Evolutionary conservation across 2,329 filamentous ascomycete species (phyloP), one percentile per base, ranked within the genome.

Genomic region (Pseudogymnoascus sp.): DNA sequence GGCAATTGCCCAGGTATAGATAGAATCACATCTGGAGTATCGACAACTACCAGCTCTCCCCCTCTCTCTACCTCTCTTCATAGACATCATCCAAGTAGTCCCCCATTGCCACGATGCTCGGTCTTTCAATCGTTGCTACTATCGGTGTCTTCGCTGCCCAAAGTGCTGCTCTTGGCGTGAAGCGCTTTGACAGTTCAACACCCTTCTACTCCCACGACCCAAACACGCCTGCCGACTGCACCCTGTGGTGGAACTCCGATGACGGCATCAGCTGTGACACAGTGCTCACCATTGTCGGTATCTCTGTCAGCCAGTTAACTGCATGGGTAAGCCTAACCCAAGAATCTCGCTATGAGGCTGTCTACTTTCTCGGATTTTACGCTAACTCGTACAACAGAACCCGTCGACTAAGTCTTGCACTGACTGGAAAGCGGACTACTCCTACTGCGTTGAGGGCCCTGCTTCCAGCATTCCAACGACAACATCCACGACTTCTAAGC

Each of bases 221-320:
- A 4, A 42, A 42, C 35, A 38, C 44, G 12, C 62, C 62, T 12
- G 60, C 62, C 7, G 62, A 58, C 25, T 63, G 62, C 35, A 63
- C 44, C 13, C 31, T 63, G 31, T 63, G 62, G 62, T 63, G 59
- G 59, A 62, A 63, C 44, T 39, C 59, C 2, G 62, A 63, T 21
- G 59, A 63, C 36, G 62, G 62, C 13, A 4, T 63, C 13, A 62
- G 39, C 59, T 63, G 62, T n/a, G 62, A 63, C 31, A 58, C 59
- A 25, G 62, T 41, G n/a, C 62, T 63, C 21, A 9, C 33, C 8
- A 41, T 63, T 31, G 59, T 41, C 7, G 62, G 36, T 1, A 27
- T 55, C 39, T 9, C 39, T 42, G 9, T 42, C 8, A 2, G 39
- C 39, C 39, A 42, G 39, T 42, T 42, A 17, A 42, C 39, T 42